Base-by-base conservation (phyloP, 371 early-diverging fungal genomes). In the Mortierella sp. region DNA sequence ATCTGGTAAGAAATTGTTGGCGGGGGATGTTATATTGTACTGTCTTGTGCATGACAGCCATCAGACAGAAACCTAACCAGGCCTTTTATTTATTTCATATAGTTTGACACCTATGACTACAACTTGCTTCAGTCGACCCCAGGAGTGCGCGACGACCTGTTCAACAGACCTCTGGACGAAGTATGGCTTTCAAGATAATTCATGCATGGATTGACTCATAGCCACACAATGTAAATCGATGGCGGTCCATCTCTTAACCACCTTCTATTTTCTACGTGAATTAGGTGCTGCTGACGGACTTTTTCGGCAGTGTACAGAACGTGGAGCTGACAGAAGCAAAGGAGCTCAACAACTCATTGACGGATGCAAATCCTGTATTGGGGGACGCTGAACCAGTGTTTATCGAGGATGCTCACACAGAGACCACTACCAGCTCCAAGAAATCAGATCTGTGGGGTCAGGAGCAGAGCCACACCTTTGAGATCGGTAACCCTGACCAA, bases 301-400 rank as follows among this genome's bases (percentile, higher is more conserved):
- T 98, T 83, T 97, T 98, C 88, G 98, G 98, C 46, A 95, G 93
- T 53, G 98, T 98, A 26, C 96, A 97, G 79, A 95, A 94, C 79
- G 91, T 98, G 6, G 96, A 98, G 86, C 87, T 97, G 75, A 95
- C 95, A 57, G 79, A 88, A 24, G 59, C 83, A 16, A 80, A 86
- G 73, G 82, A 84, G 11, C 71, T 75, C 26, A n/a, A 67, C 34
- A 76, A 82, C 26, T 34, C 72, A 0, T 28, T 54, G 37, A 16
- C 74, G 48, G 69, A 34, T 24, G 55, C 67, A 46, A 74, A 64
- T 16, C 54, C 77, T 50, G 34, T 67, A 21, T 44, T 34, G 16
- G 34, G 43, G 0, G 77, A 79, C 10, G 16, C 79, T n/a, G 70
- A 69, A 37, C 55, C 44, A 21, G 16, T 72, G 31, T 46, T 54